A percentile compares a stretch with the other conserved stretches of the same genome.
These are phyloP conservation scores for Arabidopsis arenosa DNA, from an alignment of 345 rosid genomes.

Conservation along the genomic window DNA sequence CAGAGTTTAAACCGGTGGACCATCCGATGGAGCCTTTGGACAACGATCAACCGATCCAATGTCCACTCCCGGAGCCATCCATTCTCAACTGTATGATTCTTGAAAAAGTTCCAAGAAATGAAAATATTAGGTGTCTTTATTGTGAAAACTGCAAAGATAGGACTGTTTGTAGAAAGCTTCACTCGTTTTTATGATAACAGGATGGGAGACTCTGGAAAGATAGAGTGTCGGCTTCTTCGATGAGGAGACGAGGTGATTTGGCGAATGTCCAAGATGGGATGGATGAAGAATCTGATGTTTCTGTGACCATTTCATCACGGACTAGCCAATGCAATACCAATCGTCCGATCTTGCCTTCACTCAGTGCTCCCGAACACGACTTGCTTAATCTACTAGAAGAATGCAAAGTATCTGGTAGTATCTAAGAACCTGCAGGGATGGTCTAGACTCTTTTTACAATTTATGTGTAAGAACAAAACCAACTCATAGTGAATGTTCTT, in stretches of 20 bases:
- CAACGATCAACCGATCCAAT: slow-evolving; percentile 77
- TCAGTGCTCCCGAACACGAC: slow-evolving; percentile 84
- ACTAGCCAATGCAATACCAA: slow-evolving; percentile 40
- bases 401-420: slow-evolving; percentile 63
- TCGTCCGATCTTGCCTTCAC: slow-evolving; percentile 69
- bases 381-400: slow-evolving; percentile 80
- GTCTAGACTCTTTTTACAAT: slow-evolving; percentile 15
- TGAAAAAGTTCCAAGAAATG: background rate
- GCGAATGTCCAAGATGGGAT: slow-evolving; percentile 65
- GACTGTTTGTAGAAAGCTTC: background rate
- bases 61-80: slow-evolving; percentile 88
- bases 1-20: slow-evolving; percentile 91
- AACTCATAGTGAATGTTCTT: slow-evolving; percentile 20
- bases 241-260: slow-evolving; percentile 68
- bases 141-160: background rate
- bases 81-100: slow-evolving; percentile 79
- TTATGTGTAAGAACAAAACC: slow-evolving; percentile 34
- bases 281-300: slow-evolving; percentile 49
- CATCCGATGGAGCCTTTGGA: slow-evolving; percentile 85
- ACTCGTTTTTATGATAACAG: slow-evolving; percentile 46
- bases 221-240: slow-evolving; percentile 69
- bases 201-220: slow-evolving; percentile 95
- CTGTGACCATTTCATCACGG: slow-evolving; percentile 46
- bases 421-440: slow-evolving; percentile 44
- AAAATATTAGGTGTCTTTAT: background rate